These are phyloP conservation scores for Taxillus chinensis DNA, from an alignment of 164 flowering plant species.

Conservation along the genomic window DNA sequence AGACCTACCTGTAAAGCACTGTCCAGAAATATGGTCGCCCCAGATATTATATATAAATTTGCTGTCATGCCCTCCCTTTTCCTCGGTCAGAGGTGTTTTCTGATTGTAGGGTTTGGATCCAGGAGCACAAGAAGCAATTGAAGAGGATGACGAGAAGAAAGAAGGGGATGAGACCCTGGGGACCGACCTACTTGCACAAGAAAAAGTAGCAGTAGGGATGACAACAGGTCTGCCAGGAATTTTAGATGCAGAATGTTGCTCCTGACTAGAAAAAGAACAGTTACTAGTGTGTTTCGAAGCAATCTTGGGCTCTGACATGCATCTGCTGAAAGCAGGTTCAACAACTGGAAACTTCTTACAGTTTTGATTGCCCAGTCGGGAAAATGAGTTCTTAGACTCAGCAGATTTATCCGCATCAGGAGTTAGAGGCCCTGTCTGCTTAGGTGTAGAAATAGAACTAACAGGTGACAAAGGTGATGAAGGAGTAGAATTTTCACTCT, in stretches of 20 bases:
- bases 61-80: slow-evolving; percentile 16
- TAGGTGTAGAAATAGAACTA: slow-evolving; percentile 35
- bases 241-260: slow-evolving; percentile 17
- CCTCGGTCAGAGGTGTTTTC: slow-evolving; percentile 21
- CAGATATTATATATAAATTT: slow-evolving; percentile 68
- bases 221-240: slow-evolving; percentile 29
- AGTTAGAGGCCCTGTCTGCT: slow-evolving; percentile 15
- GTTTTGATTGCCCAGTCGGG: slow-evolving; percentile 8
- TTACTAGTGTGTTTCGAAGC: slow-evolving; percentile 10
- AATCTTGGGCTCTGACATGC: slow-evolving; percentile 10
- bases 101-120: slow-evolving; percentile 48
- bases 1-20: slow-evolving; percentile 21
- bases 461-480: slow-evolving; percentile 77
- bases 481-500: slow-evolving; percentile 93
- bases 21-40: slow-evolving; percentile 72
- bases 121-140: slow-evolving; percentile 65
- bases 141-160: slow-evolving; percentile 29
- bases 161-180: slow-evolving; percentile 15
- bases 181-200: slow-evolving; percentile 22
- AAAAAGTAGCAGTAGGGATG: slow-evolving; percentile 61
- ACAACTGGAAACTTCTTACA: slow-evolving; percentile 12
- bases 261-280: slow-evolving; percentile 14
- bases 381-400: slow-evolving; percentile 25
- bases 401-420: slow-evolving; percentile 24
- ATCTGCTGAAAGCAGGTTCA: slow-evolving; percentile 10